Percentiles rank a stretch among this genome's conserved stretches.
These are phyloP conservation scores for Lepidium sativum DNA, from an alignment of 345 rosid genomes.

Conservation along the genomic window DNA sequence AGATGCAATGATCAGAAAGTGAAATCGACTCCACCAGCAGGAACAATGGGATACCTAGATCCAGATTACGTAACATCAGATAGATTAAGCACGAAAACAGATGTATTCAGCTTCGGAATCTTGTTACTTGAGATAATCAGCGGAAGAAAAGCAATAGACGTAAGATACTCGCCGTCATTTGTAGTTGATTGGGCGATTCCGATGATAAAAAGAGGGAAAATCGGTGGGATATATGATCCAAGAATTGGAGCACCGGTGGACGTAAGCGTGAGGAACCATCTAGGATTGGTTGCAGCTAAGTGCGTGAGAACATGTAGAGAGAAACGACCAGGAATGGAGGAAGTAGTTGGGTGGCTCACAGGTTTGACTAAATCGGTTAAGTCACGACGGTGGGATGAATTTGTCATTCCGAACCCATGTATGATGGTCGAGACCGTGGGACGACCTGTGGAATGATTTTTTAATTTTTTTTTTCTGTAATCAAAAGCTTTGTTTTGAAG, in stretches of 20 bases:
- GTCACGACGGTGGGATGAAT: constrained; percentile 69
- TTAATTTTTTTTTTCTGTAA: not conserved
- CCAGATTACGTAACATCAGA: constrained; percentile 97
- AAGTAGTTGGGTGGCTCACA: constrained; percentile 73
- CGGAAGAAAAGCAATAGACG: constrained; percentile 89
- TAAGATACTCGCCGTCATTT: constrained; percentile 84
- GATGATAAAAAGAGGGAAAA: constrained; percentile 75
- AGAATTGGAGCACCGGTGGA: constrained; percentile 55
- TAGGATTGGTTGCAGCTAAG: constrained; percentile 76
- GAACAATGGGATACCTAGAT: constrained; percentile 94
- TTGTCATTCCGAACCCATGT: constrained; percentile 84
- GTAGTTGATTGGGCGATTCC: constrained; percentile 98
- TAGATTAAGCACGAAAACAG: constrained; percentile 84
- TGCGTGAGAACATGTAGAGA: constrained; percentile 98
- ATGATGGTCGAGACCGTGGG: constrained; percentile 92
- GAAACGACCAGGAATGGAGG: constrained; percentile 86
- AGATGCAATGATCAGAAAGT: constrained; percentile 76
- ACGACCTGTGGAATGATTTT: constrained; percentile 45
- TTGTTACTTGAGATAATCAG: constrained; percentile 90
- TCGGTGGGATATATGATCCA: constrained; percentile 71
- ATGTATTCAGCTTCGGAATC: constrained; percentile 96
- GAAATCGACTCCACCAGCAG: constrained; percentile 95
- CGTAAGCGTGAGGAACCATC: constrained; percentile 62
- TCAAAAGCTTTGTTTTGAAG: constrained; percentile 20
- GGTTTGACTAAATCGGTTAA: constrained; percentile 67